Evolutionary conservation across 1,139 yeast genomes (phyloP), one percentile per base, ranked within the genome.

Genomic region (Zygoascus hellenicus): DNA sequence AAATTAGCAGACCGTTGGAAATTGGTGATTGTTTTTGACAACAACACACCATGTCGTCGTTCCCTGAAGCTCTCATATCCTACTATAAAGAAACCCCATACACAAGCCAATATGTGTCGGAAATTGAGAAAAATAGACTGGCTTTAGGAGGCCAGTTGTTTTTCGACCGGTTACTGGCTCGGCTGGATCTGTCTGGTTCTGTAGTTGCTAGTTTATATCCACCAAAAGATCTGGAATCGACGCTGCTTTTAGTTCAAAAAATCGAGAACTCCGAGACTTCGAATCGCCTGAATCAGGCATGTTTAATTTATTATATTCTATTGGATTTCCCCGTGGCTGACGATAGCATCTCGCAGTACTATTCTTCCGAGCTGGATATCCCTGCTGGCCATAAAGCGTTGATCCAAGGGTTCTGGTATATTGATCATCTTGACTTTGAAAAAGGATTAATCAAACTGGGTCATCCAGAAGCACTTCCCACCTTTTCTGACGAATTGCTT

Each of bases 61-160:
- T 63, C 49, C 59, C 65, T 2, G 55, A 54, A 48, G 63, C 63
- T 10, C 55, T 63, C 31, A 58, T 57, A 11, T 44, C 52, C 38
- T 48, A 56, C 22, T 53, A 59, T 10, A 54, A 51, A 9, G 28
- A 44, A 33, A 49, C 51, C 15, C 64, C 66, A 6, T 63, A 59
- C 48, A 47, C 47, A 13, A n/a, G 45, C 9, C 44, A 38, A 10
- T 36, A 48, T 26, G 26, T 31, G 9, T 26, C 46, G 29, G 28
- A 45, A 33, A 47, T 55, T 32, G 47, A 44, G 29, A 9, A 38
- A 22, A 45, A 45, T 35, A 48, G 57, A 9, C 30, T 38, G n/a
- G 32, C 49, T 35, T 47, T 56, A 7, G 53, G 48, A 10, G 55
- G 55, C 1, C 22, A 39, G 32, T 53, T 63, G 16, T 60, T 57